These are phyloP conservation scores for Pelargonium australe DNA, from an alignment of 441 rosid species.

Conservation along the genomic window DNA sequence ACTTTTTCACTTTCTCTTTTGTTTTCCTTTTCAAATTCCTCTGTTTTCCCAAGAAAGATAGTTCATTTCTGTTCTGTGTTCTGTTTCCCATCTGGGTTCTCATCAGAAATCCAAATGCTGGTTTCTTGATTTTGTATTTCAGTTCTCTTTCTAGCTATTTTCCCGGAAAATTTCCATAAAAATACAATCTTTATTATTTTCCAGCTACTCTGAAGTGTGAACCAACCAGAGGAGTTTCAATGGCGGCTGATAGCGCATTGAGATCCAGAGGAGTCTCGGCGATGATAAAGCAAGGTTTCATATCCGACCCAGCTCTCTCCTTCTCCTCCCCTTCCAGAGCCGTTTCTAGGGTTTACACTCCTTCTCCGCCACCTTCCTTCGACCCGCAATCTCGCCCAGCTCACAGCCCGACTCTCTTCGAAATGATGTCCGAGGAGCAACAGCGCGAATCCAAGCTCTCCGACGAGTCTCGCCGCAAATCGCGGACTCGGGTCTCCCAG, in stretches of 20 bases:
- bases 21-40: too few relatives aligned
- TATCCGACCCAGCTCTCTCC: constrained; percentile 60
- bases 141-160: too few relatives aligned
- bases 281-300: constrained; percentile 88
- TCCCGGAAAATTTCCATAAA: not conserved
- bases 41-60: not conserved
- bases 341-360: constrained; percentile 24
- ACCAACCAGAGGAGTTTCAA: constrained; percentile 15
- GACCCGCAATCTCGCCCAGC: constrained; percentile 21
- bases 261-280: constrained; percentile 69
- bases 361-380: constrained; percentile 33
- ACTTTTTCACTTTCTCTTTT: too few relatives aligned
- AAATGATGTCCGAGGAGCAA: constrained; percentile 86
- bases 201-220: too few relatives aligned
- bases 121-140: too few relatives aligned
- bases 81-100: constrained; percentile 1
- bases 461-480: constrained; percentile 36
- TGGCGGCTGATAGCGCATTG: constrained; percentile 33
- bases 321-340: constrained; percentile 55
- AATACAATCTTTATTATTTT: too few relatives aligned
- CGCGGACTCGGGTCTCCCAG: constrained; percentile 50
- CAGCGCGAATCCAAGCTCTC: constrained; percentile 36
- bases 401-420: constrained; percentile 60
- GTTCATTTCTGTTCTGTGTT: not conserved
- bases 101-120: not conserved